Evolutionary conservation across 768 basidiomycete species (phyloP).

Genomic region (Peribolospora kevripleyi): DNA sequence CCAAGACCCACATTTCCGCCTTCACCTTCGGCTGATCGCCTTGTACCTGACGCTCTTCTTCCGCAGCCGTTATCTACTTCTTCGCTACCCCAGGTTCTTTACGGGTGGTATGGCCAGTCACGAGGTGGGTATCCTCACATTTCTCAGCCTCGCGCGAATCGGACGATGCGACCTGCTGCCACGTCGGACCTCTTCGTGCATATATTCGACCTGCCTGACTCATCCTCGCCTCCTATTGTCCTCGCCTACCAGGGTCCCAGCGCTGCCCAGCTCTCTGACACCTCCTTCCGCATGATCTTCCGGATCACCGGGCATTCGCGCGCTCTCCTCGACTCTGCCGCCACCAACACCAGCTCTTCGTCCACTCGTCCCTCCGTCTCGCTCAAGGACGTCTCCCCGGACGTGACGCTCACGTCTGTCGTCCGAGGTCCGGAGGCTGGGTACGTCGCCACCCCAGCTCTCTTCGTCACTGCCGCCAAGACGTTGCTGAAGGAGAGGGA

Average conservation of each 20-base stretch:
- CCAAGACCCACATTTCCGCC: too few relatives aligned
- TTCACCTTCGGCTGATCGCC: not conserved
- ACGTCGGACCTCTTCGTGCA: not conserved
- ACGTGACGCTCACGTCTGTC: not conserved
- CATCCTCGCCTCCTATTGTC: not conserved
- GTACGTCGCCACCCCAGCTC: constrained; percentile 3
- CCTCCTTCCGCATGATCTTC: too few relatives aligned
- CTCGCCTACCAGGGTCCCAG: not conserved
- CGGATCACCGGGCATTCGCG: not conserved
- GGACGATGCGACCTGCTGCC: not conserved
- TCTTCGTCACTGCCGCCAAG: constrained; percentile 1
- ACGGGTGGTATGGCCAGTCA: not conserved
- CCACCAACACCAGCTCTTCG: not conserved
- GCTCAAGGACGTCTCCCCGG: not conserved
- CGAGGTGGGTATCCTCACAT: not conserved
- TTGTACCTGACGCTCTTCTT: constrained; percentile 1
- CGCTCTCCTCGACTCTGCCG: too few relatives aligned
- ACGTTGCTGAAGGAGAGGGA: not conserved
- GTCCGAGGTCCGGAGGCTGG: constrained; percentile 4
- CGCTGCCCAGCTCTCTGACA: not conserved
- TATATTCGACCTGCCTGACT: not conserved
- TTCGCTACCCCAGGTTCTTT: constrained; percentile 1
- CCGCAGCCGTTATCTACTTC: not conserved
- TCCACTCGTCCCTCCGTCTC: not conserved
- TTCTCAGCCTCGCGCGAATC: not conserved